Conservation (phyloP, 148 eudicot genomes). For the Pouteria glomerata region DNA sequence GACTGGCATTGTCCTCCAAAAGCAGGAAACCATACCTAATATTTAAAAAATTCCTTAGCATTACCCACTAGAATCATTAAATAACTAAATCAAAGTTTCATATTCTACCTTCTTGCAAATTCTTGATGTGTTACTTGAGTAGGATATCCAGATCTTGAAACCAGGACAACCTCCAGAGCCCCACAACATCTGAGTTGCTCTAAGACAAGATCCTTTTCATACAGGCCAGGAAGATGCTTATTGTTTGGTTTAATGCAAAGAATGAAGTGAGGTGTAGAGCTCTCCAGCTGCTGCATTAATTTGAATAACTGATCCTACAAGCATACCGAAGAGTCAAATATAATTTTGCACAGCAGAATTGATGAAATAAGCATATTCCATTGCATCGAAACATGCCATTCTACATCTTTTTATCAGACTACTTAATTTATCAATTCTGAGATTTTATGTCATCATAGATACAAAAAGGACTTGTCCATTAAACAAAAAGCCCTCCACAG, state of each 20-base stretch:
- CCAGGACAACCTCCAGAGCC: too few relatives aligned
- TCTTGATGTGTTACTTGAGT: constrained; percentile 79
- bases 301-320: constrained; percentile 79
- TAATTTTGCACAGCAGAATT: not conserved
- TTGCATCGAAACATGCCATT: not conserved
- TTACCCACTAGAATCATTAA: constrained; percentile 2
- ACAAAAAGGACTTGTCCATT: not conserved
- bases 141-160: too few relatives aligned
- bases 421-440: not conserved
- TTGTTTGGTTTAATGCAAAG: constrained; percentile 88
- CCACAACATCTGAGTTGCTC: constrained; percentile 93
- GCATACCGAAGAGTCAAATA: constrained; percentile 12
- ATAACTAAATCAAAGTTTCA: constrained; percentile 7
- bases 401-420: not conserved
- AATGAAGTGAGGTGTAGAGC: constrained; percentile 82
- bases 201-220: constrained; percentile 68
- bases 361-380: not conserved
- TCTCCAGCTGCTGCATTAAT: constrained; percentile 83
- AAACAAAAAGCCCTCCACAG: not conserved
- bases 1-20: constrained; percentile 42
- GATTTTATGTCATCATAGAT: not conserved
- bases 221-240: constrained; percentile 68
- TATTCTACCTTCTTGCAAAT: constrained; percentile 66
- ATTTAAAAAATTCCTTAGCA: constrained; percentile 6
- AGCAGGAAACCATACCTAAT: constrained; percentile 76